Evolutionary conservation across 306 rosid genomes (phyloP).

Genomic region (Casuarina glauca): DNA sequence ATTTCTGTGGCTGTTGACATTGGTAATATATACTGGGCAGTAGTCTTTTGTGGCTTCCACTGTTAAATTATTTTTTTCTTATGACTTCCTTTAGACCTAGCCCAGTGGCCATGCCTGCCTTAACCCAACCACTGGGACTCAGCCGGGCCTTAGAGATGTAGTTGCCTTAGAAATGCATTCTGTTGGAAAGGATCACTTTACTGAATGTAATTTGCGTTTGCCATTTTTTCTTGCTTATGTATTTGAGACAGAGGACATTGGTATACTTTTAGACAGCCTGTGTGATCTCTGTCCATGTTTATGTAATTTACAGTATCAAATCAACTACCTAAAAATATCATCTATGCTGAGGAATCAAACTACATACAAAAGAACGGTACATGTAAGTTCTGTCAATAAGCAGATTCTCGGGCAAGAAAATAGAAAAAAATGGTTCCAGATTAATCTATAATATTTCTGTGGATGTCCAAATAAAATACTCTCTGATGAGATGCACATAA

Average conservation of each 20-base stretch:
- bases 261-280: neutral
- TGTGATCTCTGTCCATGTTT: neutral
- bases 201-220: neutral
- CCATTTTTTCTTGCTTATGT: neutral
- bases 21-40: too few species aligned
- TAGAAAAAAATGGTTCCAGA: neutral
- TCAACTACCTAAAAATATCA: neutral
- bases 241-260: neutral
- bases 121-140: neutral
- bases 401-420: neutral
- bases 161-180: neutral
- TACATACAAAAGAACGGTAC: neutral
- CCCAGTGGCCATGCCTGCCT: neutral
- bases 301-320: neutral
- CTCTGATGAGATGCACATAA: neutral
- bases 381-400: too few species aligned
- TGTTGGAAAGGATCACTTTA: neutral
- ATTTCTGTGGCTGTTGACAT: neutral
- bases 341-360: neutral
- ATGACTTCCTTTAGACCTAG: neutral
- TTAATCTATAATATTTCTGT: neutral
- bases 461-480: neutral
- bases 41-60: too few species aligned
- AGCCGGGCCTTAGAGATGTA: neutral
- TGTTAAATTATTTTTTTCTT: too few species aligned